These are phyloP conservation scores for Saturnispora kantuleensis DNA, from an alignment of 805 yeast species.

Conservation along the genomic window DNA sequence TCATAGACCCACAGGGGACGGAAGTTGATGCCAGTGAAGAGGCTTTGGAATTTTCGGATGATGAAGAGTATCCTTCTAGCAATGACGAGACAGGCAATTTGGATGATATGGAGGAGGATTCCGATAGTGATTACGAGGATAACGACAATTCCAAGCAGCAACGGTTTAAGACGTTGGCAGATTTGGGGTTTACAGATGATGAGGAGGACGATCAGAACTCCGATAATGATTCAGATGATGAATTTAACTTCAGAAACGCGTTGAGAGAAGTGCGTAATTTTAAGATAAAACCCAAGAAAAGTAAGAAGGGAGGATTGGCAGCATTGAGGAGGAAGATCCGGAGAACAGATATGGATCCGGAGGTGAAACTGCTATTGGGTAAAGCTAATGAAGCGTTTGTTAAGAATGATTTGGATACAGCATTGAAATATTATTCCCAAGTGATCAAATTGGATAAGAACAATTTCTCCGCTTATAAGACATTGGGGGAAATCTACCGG, in stretches of 20 bases:
- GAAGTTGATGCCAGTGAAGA: constrained; percentile 27
- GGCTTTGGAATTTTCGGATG: constrained; percentile 24
- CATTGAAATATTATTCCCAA: constrained; percentile 49
- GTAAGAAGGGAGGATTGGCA: constrained; percentile 26
- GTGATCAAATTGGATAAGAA: constrained; percentile 71
- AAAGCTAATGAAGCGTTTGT: constrained; percentile 79
- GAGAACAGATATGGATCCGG: constrained; percentile 52
- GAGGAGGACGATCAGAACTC: constrained; percentile 22
- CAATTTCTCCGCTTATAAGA: constrained; percentile 76
- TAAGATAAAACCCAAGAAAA: constrained; percentile 31
- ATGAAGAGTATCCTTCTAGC: constrained; percentile 7
- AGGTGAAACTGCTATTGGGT: constrained; percentile 54
- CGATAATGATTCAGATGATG: constrained; percentile 32
- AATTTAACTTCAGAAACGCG: constrained; percentile 47
- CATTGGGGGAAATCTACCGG: constrained; percentile 75
- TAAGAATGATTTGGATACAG: constrained; percentile 45
- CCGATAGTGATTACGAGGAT: constrained; percentile 14
- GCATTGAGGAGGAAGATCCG: constrained; percentile 32
- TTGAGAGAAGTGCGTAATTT: constrained; percentile 61
- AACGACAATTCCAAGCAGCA: constrained; percentile 12
- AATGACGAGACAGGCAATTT: background rate
- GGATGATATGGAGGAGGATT: constrained; percentile 3
- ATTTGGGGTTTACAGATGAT: constrained; percentile 22
- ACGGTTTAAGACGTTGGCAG: constrained; percentile 17
- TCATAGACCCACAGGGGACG: constrained; percentile 20